A percentile compares a stretch with the other conserved stretches of the same genome.
These are phyloP conservation scores for Sarocladiaceae sp. DNA, from an alignment of 2,329 filamentous ascomycete genomes.

Conservation along the genomic window DNA sequence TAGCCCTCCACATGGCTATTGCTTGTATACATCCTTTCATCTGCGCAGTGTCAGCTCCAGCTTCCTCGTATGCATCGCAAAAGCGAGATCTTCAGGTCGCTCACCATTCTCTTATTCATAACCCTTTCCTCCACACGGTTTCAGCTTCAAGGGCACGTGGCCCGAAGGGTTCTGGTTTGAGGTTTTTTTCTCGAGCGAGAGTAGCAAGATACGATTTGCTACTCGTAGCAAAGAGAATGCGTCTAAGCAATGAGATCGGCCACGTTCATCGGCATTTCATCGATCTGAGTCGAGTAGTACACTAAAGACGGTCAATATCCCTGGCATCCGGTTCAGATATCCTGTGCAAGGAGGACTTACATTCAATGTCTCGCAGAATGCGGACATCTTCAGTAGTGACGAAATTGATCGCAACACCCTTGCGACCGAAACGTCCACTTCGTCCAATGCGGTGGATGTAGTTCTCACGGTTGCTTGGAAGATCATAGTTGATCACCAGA, in stretches of 20 bases:
- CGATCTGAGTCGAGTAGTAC: conserved; percentile 94
- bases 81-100: not conserved
- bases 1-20: not conserved
- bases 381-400: conserved; percentile 97
- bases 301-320: conserved; percentile 45
- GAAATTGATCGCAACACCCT: conserved; percentile 99
- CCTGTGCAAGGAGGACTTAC: conserved; percentile 42
- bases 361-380: conserved; percentile 93
- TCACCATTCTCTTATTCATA: conserved; percentile 5
- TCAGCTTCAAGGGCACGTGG: conserved; percentile 9
- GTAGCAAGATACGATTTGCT: no score
- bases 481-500: conserved; percentile 97
- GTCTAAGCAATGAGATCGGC: conserved; percentile 48
- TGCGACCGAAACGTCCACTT: conserved; percentile 90
- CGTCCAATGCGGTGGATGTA: conserved; percentile 98
- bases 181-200: conserved; percentile 2
- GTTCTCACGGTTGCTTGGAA: conserved; percentile 97
- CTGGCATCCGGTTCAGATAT: not conserved
- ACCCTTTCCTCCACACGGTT: conserved; percentile 24
- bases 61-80: not conserved
- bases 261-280: conserved; percentile 98
- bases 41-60: not conserved
- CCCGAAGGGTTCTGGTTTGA: conserved; percentile 12
- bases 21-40: not conserved
- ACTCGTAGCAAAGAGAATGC: not conserved